Percentiles rank a stretch among this genome's conserved stretches.
These are phyloP conservation scores for Euphorbia pulcherrima DNA, from an alignment of 345 rosid genomes.

Conservation along the genomic window DNA sequence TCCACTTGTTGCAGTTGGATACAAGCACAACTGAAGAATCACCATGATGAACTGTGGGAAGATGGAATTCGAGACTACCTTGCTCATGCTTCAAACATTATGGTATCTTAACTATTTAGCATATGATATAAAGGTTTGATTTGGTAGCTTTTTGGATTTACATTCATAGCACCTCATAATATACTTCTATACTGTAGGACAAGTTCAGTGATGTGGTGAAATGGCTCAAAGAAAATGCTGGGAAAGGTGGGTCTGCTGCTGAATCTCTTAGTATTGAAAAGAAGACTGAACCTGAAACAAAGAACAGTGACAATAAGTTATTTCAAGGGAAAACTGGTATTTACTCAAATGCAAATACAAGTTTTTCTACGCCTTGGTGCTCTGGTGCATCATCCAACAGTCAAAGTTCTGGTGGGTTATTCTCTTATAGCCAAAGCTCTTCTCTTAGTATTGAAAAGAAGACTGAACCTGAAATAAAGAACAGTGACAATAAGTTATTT, in stretches of 20 bases:
- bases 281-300: conserved; percentile 38
- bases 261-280: conserved; percentile 42
- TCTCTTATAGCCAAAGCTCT: conserved; percentile 19
- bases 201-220: conserved; percentile 79
- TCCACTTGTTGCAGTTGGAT: conserved; percentile 64
- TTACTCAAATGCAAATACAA: conserved; percentile 24
- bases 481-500: conserved; percentile 31
- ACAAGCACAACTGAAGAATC: conserved; percentile 82
- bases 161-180: background rate
- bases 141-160: background rate
- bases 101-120: conserved; percentile 39
- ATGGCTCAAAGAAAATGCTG: conserved; percentile 75
- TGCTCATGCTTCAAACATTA: conserved; percentile 66
- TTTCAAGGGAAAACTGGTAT: conserved; percentile 35
- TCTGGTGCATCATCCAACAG: conserved; percentile 29
- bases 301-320: conserved; percentile 35
- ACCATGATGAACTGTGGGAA: conserved; percentile 98
- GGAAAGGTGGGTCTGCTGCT: conserved; percentile 42
- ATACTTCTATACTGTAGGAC: conserved; percentile 42
- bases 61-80: conserved; percentile 78
- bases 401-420: conserved; percentile 21
- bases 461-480: conserved; percentile 37
- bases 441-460: conserved; percentile 43
- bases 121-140: background rate
- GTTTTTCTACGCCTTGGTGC: conserved; percentile 28